Evolutionary conservation across 202 grass and related monocot genomes (phyloP), one percentile per base, ranked within the genome.

Genomic region (Cymbopogon flexuosus): DNA sequence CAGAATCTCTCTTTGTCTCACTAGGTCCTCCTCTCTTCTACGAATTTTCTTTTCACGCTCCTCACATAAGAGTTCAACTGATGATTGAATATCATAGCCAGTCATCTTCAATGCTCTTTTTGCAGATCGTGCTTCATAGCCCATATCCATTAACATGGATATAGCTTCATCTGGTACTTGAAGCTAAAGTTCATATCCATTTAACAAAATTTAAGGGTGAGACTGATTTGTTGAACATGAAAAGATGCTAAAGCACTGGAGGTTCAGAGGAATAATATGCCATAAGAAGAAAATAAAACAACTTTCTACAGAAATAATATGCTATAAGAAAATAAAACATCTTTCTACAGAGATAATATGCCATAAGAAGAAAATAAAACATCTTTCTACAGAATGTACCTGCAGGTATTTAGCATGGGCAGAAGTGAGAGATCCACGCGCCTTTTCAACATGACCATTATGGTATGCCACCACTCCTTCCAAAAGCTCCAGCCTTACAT

Each of bases 111-210:
- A 71, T 36, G 92, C 96, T 78, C 90, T 91, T 84, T 98, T 98
- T 73, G 96, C 93, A 24, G 79, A 78, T 21, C 60, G 70, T 49
- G 81, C 84, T 84, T 86, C 88, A 14, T 95, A 98, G 22, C 92
- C 96, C 96, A 98, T 98, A 41, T 89, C 86, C 87, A 88, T 81
- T 84, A 95, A 68, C 68, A 95, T 86, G 64, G 86, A 78, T 84
- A 98, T 91, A 80, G 92, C 92, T 89, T 98, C 96, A 64, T 98
- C 96, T 36, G 95, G 84, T 66, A 98, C 88, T 98, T 98, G 96
- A 81, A 98, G 90, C 96, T 98, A 79, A 81, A 60, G 35, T 78
- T 46, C 60, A 68, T 0, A 84, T 60, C 5, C 30, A n/a, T 46
- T 84, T 72, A 65, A 64, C 39, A 77, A 83, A 59, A 37, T 47